A percentile compares a stretch with the other conserved stretches of the same genome.
Conservation (phyloP, 1,139 yeast genomes). For the Candida gigantensis region DNA sequence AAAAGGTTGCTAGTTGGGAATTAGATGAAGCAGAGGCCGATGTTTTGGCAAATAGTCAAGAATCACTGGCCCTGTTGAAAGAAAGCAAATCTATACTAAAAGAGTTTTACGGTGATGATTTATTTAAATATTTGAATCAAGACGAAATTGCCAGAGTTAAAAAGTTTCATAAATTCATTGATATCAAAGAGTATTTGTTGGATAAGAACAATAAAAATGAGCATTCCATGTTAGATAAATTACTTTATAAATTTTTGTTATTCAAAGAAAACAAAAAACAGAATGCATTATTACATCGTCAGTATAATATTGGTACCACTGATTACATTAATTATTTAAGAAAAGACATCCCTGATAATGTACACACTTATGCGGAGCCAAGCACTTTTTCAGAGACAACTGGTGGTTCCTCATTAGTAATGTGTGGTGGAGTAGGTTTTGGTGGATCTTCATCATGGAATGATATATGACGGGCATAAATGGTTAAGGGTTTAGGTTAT, state of each 20-base stretch:
- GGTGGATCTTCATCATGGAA: constrained; percentile 33
- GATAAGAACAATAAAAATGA: constrained; percentile 10
- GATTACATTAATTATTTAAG: constrained; percentile 17
- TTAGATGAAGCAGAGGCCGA: constrained; percentile 30
- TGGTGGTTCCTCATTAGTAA: constrained; percentile 25
- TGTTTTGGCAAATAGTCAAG: background rate
- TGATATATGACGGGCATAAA: constrained; percentile 16
- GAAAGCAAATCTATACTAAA: constrained; percentile 16
- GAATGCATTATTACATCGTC: constrained; percentile 6
- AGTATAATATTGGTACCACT: constrained; percentile 13
- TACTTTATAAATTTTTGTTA: constrained; percentile 18
- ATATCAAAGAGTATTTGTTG: constrained; percentile 16
- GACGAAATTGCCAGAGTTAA: constrained; percentile 31
- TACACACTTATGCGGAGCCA: constrained; percentile 10
- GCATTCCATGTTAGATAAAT: constrained; percentile 15
- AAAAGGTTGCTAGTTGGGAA: constrained; percentile 49
- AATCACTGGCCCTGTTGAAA: constrained; percentile 8
- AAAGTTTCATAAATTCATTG: constrained; percentile 25
- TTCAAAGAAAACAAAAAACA: constrained; percentile 5
- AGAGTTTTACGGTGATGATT: constrained; percentile 39
- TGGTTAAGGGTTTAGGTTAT: background rate
- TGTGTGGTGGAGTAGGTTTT: constrained; percentile 31
- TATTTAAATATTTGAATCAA: constrained; percentile 26
- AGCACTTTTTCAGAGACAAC: constrained; percentile 17
- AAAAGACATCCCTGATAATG: constrained; percentile 16